Evolutionary conservation across 371 early-diverging fungal species (phyloP), one percentile per base, ranked within the genome.

Genomic region (Rhizopus delemar): DNA sequence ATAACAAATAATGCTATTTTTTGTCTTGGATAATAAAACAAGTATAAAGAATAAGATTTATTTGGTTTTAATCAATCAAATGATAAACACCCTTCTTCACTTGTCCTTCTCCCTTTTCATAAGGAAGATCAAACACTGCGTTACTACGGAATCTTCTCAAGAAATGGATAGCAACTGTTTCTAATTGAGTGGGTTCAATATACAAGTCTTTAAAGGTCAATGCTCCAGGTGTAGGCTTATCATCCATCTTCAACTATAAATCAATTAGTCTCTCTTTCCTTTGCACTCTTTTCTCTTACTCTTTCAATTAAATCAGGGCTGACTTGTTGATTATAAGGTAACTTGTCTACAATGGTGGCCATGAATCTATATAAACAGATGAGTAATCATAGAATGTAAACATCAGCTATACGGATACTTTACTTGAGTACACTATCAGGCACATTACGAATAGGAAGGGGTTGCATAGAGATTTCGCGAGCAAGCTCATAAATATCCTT

Each of bases 151-250:
- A 90, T 71, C 89, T 87, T 78, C 92, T 84, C 63, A 93, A 82
- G 78, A 87, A 94, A 53, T 88, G 88, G 54, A 91, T 80, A 65
- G 93, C 90, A 48, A 86, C 84, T 38, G 85, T 73, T 68, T 95
- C 95, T 32, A 94, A 77, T 6, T 80, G 80, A 52, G 82, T 79
- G 12, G 95, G 95, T 62, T 86, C 75, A 67, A 97, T 88, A 48
- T 87, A 89, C 53, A 95, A 77, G 54, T 97, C 94, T n/a, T 79
- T 82, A 70, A 95, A 95, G 16, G 90, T 91, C 66, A 87, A 82
- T 57, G 89, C 85, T 34, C 80, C 86, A 53, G 84, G 77, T 29
- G 86, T 85, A 45, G 89, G 82, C 63, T 82, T 77, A 61, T 94
- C 94, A 73, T 88, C 86, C 60, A 92, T 66, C 56, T 77, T 83